Evolutionary conservation across 805 yeast species (phyloP), one percentile per base, ranked within the genome.

Genomic region (Metschnikowia matae): DNA sequence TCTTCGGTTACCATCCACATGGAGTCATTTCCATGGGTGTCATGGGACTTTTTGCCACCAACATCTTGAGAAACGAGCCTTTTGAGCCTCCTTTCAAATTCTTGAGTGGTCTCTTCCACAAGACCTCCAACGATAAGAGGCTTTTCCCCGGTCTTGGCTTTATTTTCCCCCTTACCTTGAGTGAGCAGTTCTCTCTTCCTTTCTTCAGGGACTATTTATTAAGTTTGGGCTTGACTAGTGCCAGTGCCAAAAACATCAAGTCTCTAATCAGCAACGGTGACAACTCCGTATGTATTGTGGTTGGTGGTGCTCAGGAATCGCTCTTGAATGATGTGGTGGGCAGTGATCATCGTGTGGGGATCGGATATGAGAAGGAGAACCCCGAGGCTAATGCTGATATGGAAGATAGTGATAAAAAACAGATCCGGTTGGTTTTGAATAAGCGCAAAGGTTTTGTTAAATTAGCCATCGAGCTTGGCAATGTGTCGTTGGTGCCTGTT

Each of bases 261-360:
- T 76, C 83, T 23, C 73, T 89, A 26, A 74, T 94, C 44, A 68
- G 65, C 48, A 78, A 82, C 50, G 78, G 78, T 14, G 82, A 85
- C 55, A 84, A 81, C 58, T 87, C 96, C 2, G 85, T 91, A 11
- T 87, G 92, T 54, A 84, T 94, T 51, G 98, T 94, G 1, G 84
- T 94, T 21, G 99, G 99, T 2, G 99, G 99, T 0, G 98, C 98
- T 0, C 87, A 89, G 52, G 99, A 94, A 62, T 83, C 95, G 1
- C 71, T 94, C 35, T 65, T 88, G 26, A 73, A 73, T 53, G 64
- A 67, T 43, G 68, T 70, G 55, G 75, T 73, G 13, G 67, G 71
- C 1, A 55, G 58, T 7, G 55, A 62, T 36, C 59, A 60, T n/a
- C 62, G 66, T 18, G 65, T 71, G 1, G 76, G 75, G 4, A 63